phyloP scores from a whole-genome alignment of 306 rosid genomes.

The Trifolium pratense region DNA sequence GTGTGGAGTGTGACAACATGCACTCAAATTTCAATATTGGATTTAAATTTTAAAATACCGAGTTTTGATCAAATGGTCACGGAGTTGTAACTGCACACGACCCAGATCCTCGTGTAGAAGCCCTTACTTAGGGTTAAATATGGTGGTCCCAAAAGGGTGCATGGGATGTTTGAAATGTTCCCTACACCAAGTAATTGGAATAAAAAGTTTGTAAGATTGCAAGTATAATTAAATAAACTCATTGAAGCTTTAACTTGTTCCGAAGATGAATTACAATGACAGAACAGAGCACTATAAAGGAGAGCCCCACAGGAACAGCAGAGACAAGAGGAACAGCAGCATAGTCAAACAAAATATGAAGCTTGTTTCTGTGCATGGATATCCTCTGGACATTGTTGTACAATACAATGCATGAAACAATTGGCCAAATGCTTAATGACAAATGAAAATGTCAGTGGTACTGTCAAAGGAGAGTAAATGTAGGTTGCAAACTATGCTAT shows the following conservation, averaged over 20 bases:
- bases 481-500: constrained; percentile 1
- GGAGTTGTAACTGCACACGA: too few relatives aligned
- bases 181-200: constrained; percentile 44
- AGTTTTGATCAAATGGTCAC: too few relatives aligned
- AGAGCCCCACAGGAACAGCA: constrained; percentile 24
- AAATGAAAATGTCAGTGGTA: constrained; percentile 46
- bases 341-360: constrained; percentile 46
- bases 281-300: constrained; percentile 40
- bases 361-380: constrained; percentile 37
- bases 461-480: neutral
- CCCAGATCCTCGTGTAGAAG: too few relatives aligned
- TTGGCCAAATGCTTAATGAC: constrained; percentile 38
- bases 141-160: constrained; percentile 40
- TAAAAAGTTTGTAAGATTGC: constrained; percentile 35
- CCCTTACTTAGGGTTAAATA: neutral
- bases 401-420: constrained; percentile 39
- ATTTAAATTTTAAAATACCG: too few relatives aligned
- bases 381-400: constrained; percentile 38
- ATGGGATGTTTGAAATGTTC: constrained; percentile 32
- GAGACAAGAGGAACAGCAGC: constrained; percentile 30
- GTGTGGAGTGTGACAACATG: too few relatives aligned
- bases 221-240: constrained; percentile 30
- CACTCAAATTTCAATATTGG: too few relatives aligned
- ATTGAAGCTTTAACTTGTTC: constrained; percentile 48
- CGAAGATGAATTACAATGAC: constrained; percentile 54